A percentile compares a stretch with the other conserved stretches of the same genome.
phyloP scores from a whole-genome alignment of 2,329 filamentous ascomycete genomes.

The Alternaria rosae region DNA sequence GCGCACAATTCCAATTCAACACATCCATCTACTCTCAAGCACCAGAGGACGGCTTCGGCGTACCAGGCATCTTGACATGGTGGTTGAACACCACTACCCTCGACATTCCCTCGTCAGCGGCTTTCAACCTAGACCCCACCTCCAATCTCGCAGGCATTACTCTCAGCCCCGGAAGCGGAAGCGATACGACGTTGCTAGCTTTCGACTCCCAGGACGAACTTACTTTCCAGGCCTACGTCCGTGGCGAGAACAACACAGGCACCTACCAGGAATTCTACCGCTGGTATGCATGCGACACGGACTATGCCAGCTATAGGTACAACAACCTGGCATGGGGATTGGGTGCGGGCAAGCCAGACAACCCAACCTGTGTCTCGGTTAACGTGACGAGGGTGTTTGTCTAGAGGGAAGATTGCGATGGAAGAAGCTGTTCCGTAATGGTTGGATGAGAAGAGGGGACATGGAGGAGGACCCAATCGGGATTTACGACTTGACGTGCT shows the following conservation, averaged over 20 bases:
- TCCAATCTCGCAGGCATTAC: slow-evolving; percentile 55
- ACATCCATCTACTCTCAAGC: slow-evolving; percentile 32
- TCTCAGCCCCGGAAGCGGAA: slow-evolving; percentile 43
- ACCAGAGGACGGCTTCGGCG: slow-evolving; percentile 22
- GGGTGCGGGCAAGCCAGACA: slow-evolving; percentile 52
- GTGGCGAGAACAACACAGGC: slow-evolving; percentile 46
- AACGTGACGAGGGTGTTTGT: slow-evolving; percentile 49
- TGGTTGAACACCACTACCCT: slow-evolving; percentile 11
- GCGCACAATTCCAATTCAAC: slow-evolving; percentile 45
- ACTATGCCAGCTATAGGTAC: slow-evolving; percentile 53
- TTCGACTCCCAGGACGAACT: slow-evolving; percentile 52
- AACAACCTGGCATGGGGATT: slow-evolving; percentile 54
- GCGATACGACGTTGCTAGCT: slow-evolving; percentile 39
- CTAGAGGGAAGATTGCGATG: neutral
- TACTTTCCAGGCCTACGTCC: slow-evolving; percentile 50
- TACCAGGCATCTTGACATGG: slow-evolving; percentile 53
- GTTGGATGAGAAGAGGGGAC: neutral
- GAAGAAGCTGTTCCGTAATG: neutral
- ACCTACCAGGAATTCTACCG: slow-evolving; percentile 43
- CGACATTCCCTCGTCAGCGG: slow-evolving; percentile 39
- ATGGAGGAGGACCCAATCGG: neutral
- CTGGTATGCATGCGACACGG: slow-evolving; percentile 58
- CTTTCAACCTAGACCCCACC: slow-evolving; percentile 46
- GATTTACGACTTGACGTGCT: neutral
- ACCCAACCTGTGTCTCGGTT: slow-evolving; percentile 56